phyloP scores from a whole-genome alignment of 495 filamentous ascomycete genomes.

The Neurospora cerealis region DNA sequence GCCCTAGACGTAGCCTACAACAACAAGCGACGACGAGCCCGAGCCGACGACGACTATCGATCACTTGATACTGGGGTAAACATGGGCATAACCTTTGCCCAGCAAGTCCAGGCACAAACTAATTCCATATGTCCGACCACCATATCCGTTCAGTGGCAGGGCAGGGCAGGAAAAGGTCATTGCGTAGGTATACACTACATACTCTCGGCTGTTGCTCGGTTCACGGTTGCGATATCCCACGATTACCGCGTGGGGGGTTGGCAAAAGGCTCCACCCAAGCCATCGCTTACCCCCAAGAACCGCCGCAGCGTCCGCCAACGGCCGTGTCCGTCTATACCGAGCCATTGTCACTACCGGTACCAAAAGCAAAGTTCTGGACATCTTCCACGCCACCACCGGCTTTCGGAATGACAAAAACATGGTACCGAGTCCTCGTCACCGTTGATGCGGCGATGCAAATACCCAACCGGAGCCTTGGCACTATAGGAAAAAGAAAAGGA shows the following conservation, averaged over 20 bases:
- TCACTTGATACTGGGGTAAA: background rate
- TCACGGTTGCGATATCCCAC: background rate
- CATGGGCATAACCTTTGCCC: background rate
- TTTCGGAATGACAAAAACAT: background rate
- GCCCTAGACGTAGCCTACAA: background rate
- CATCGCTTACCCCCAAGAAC: background rate
- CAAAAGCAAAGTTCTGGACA: background rate
- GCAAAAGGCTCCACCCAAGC: too few species aligned
- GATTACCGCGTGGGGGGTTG: too few species aligned
- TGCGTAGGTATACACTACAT: background rate
- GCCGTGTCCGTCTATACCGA: background rate
- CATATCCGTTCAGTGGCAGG: background rate
- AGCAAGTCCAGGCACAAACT: background rate
- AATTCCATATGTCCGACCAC: background rate
- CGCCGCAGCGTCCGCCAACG: background rate
- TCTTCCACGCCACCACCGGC: background rate
- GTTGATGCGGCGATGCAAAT: background rate
- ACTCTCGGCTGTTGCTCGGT: background rate
- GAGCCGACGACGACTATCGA: background rate
- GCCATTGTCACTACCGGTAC: background rate
- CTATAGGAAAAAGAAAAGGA: background rate
- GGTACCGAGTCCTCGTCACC: background rate
- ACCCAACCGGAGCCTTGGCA: background rate
- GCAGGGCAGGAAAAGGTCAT: background rate
- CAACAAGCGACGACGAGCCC: background rate